Base-by-base conservation (phyloP, 1,284 basidiomycete genomes). In the Porodaedalea pini region DNA sequence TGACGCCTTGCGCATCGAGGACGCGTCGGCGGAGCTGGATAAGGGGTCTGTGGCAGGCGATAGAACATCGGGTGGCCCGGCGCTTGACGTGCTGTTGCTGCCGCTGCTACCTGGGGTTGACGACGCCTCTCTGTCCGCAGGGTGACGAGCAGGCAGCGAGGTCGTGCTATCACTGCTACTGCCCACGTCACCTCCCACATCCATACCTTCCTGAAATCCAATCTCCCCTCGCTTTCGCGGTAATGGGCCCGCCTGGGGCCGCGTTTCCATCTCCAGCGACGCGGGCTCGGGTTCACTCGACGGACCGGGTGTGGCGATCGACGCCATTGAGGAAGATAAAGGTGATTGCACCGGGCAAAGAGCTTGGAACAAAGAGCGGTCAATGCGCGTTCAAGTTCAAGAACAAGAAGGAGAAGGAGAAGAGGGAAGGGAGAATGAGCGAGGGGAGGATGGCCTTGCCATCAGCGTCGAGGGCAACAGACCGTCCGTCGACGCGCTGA, bases 201-300 rank as follows among this genome's bases (percentile, higher is more conserved):
- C 70, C 25, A 73, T 55, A 5, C 72, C 76, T 62, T 82, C 81
- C 31, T 70, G 62, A 64, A 73, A 88, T 19, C 85, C 85, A 56
- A 88, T 81, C 67, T 86, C 85, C 40, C 85, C 85, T 43, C 77
- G 75, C 69, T 87, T 87, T 48, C 66, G 69, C 50, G 85, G 85
- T 65, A 86, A 71, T 52, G 83, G 83, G 45, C 74, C 83, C 65
- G 83, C 82, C 73, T 85, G 75, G 56, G 71, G 73, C 63, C 75
- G 68, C 31, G 60, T 56, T 45, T 51, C 49, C n/a, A 21, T 13
- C 25, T 23, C 40, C 39, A 27, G 19, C 56, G 62, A 61, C 54
- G 62, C 44, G 7, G 31, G 2, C 6, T 17, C 32, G 32, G 5
- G 3, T 17, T 21, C 8, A 27, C 15, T 25, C 11, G 56, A 43